Conservation (phyloP, 805 yeast genomes). For the Geotrichum ghanense region DNA sequence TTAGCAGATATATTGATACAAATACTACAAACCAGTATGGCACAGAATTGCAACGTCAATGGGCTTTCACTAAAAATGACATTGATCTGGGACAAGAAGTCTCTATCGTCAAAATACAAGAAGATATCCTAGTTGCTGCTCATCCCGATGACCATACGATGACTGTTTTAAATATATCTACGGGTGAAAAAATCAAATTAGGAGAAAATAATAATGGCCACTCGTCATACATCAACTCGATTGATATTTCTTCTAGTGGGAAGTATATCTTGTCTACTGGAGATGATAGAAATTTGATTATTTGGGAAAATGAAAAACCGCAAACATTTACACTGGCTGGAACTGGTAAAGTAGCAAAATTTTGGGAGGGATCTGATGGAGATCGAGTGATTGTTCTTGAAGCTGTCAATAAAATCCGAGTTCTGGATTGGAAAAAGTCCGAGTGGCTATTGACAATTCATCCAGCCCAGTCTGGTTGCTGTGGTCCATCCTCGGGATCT, state of each 20-base stretch:
- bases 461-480: constrained; percentile 16
- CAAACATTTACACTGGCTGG: constrained; percentile 12
- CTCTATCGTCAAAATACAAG: constrained; percentile 7
- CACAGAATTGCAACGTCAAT: constrained; percentile 1
- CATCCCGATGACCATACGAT: constrained; percentile 15
- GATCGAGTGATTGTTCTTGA: constrained; percentile 27
- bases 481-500: constrained; percentile 10
- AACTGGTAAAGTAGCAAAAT: constrained; percentile 22
- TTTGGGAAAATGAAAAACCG: constrained; percentile 21
- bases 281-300: constrained; percentile 22
- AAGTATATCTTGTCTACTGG: constrained; percentile 21
- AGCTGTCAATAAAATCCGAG: constrained; percentile 22
- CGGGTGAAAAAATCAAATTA: constrained; percentile 1
- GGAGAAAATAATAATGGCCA: constrained; percentile 14
- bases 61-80: background rate
- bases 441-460: constrained; percentile 24
- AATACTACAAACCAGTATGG: background rate
- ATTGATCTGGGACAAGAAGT: constrained; percentile 12
- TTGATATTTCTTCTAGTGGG: constrained; percentile 24
- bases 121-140: constrained; percentile 12
- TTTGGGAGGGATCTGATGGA: constrained; percentile 25
- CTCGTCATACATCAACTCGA: constrained; percentile 19
- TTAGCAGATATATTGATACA: background rate
- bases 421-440: constrained; percentile 26
- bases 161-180: constrained; percentile 8